Base-by-base conservation (phyloP, 2,329 filamentous ascomycete species). In the Pleurostoma richardsiae region DNA sequence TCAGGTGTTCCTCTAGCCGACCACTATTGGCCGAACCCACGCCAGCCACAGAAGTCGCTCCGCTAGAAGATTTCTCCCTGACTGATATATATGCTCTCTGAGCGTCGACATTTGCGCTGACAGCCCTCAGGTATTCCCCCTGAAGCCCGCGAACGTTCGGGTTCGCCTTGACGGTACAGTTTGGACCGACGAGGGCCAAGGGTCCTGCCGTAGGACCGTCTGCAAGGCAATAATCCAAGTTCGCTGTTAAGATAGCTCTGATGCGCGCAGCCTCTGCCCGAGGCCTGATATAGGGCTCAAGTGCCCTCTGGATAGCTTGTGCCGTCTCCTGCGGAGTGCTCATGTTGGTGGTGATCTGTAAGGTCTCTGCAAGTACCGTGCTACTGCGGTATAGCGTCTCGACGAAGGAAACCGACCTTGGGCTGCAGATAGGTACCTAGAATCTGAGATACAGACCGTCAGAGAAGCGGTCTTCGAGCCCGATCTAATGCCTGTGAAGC, bases 261-360 rank as follows among this genome's bases (percentile, higher is more conserved):
- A 85, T 77, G 41, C 76, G 75, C 33, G 73, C 67, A 42, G 74
- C 70, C 53, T 85, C 77, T 48, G 83, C 78, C 29, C 79, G 72
- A 29, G 76, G 71, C 44, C 77, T 79, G 47, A 83, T 67, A 50
- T 73, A 81, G 4, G 76, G 73, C 31, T 69, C 64, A 27, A 85
- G 67, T 19, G 62, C 64, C 39, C 65, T 61, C 46, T 73, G 68
- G 31, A 77, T 60, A 31, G 62, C 62, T 42, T 66, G 57, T 10
- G 71, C 47, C 10, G 59, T 56, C 11, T 72, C 66, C 26, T 64
- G 48, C 30, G 66, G 45, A 51, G 59, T 53, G 10, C 54, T 56
- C 56, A 60, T 61, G 8, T 28, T 56, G 44, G 30, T 26, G 42
- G 11, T 41, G 11, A 29, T 26, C 29, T 29, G 8, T 19, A 19